Conservation (phyloP, 2,329 filamentous ascomycete genomes). For the Beauveria brongniartii region DNA sequence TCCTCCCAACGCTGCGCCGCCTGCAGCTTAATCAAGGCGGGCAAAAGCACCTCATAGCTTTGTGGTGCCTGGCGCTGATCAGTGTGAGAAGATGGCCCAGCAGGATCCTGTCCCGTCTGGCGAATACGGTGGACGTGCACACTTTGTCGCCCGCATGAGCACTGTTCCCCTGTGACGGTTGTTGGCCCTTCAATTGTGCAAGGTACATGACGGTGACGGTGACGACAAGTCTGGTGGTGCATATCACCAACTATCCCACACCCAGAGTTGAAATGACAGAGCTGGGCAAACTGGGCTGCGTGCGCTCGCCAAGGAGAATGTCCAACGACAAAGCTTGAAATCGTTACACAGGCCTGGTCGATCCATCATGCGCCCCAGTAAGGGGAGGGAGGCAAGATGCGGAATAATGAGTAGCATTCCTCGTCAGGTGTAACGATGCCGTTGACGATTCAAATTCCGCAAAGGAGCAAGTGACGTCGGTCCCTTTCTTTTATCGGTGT, state of each 20-base stretch:
- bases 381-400: neutral
- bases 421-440: neutral
- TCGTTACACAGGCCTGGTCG: too few relatives aligned
- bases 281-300: neutral
- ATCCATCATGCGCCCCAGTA: neutral
- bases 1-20: neutral
- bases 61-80: slow-evolving; percentile 2
- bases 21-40: neutral
- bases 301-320: neutral
- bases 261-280: neutral
- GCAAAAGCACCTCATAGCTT: neutral
- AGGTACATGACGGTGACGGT: slow-evolving; percentile 1
- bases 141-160: neutral
- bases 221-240: neutral
- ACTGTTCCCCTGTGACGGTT: neutral
- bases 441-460: neutral
- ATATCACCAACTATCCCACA: neutral
- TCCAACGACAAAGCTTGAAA: too few relatives aligned
- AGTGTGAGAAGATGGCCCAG: neutral
- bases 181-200: neutral
- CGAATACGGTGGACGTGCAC: neutral
- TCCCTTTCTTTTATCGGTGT: neutral
- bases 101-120: neutral
- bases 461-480: slow-evolving; percentile 3
- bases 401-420: neutral